Conservation (phyloP, 1,139 yeast genomes). For the Hansenula lynferdii region DNA sequence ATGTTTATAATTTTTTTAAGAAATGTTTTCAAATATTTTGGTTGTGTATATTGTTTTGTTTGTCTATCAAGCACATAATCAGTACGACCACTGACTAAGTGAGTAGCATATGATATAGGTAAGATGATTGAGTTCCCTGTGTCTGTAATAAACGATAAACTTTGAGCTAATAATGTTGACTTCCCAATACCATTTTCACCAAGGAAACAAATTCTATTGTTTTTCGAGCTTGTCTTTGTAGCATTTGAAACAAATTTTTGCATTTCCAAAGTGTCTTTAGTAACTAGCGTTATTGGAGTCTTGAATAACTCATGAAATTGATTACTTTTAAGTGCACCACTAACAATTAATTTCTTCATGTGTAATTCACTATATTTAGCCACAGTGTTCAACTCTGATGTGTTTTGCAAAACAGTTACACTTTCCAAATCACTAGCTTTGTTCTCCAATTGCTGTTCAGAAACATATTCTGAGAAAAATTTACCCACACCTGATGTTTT, state of each 20-base stretch:
- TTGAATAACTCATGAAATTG: constrained; percentile 62
- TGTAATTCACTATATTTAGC: constrained; percentile 15
- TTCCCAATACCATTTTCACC: constrained; percentile 85
- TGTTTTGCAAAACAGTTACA: background rate
- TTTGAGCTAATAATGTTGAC: constrained; percentile 67
- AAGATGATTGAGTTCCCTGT: constrained; percentile 51
- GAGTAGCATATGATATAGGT: constrained; percentile 61
- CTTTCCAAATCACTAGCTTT: background rate
- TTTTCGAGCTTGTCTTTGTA: constrained; percentile 25
- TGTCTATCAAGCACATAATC: constrained; percentile 58
- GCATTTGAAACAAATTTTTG: constrained; percentile 25
- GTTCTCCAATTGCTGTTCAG: background rate
- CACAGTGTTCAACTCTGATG: constrained; percentile 9
- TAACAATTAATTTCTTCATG: constrained; percentile 14
- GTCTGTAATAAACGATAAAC: constrained; percentile 53
- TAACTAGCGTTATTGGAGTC: constrained; percentile 52
- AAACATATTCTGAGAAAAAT: constrained; percentile 15
- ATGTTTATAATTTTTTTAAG: constrained; percentile 52
- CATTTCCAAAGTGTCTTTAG: constrained; percentile 30
- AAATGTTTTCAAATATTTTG: constrained; percentile 68
- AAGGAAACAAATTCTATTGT: constrained; percentile 51
- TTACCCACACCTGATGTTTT: constrained; percentile 15
- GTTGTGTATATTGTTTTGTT: constrained; percentile 60
- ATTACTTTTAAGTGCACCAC: constrained; percentile 54
- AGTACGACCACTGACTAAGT: constrained; percentile 63